Percentiles rank a stretch among this genome's conserved stretches.
Evolutionary conservation across 768 basidiomycete species (phyloP).

Genomic region (Tubosaeta brunneosetosa): DNA sequence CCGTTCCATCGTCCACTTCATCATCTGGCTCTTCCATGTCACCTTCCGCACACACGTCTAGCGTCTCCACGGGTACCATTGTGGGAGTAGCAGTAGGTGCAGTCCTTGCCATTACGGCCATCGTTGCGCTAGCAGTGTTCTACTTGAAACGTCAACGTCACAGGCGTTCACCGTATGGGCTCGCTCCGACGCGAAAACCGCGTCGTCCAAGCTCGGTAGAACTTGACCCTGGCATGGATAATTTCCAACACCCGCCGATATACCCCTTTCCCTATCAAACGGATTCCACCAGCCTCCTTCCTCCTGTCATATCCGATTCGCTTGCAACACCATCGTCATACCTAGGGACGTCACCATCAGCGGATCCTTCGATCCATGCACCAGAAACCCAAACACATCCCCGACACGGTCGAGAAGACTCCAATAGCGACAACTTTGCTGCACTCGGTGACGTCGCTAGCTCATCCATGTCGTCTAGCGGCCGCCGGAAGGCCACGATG

Average conservation of each 20-base stretch:
- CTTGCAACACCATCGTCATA: background rate
- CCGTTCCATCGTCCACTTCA: constrained; percentile 22
- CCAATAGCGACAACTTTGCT: constrained; percentile 18
- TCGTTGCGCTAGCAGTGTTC: constrained; percentile 49
- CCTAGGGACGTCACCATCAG: constrained; percentile 2
- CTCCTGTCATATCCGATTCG: constrained; percentile 8
- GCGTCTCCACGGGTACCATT: constrained; percentile 42
- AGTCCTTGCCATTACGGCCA: constrained; percentile 48
- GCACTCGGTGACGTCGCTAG: constrained; percentile 16
- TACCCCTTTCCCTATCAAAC: constrained; percentile 31
- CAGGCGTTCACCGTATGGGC: constrained; percentile 26
- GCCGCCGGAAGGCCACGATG: constrained; percentile 52
- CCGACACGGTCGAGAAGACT: constrained; percentile 17
- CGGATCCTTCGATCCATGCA: constrained; percentile 5
- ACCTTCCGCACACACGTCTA: constrained; percentile 21
- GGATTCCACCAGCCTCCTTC: constrained; percentile 16
- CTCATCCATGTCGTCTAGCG: constrained; percentile 34
- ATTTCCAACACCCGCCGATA: constrained; percentile 32
- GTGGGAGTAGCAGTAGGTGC: constrained; percentile 47
- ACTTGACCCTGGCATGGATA: constrained; percentile 25
- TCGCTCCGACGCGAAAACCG: constrained; percentile 24
- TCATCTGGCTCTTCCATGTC: constrained; percentile 10
- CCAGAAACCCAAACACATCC: constrained; percentile 5
- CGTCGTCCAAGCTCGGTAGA: constrained; percentile 38
- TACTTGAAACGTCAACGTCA: constrained; percentile 36